phyloP scores from a whole-genome alignment of 371 early-diverging fungal genomes.

The Mucor irregularis region DNA sequence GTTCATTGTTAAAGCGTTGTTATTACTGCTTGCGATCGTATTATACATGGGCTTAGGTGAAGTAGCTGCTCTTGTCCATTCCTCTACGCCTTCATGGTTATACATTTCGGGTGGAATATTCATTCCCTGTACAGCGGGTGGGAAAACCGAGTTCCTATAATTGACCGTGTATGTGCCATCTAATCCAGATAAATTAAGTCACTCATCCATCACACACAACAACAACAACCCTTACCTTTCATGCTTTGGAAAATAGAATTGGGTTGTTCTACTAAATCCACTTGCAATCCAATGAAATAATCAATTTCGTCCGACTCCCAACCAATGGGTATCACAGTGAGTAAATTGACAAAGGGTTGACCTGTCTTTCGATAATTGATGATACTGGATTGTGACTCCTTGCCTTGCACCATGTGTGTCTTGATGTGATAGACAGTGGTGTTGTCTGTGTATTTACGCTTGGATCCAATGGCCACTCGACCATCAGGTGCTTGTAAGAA shows the following conservation, averaged over 20 bases:
- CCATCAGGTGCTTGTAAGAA: conserved; percentile 63
- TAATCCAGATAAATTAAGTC: no score
- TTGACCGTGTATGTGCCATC: conserved; percentile 54
- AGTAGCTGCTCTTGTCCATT: conserved; percentile 22
- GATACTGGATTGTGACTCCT: conserved; percentile 61
- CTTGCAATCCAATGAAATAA: conserved; percentile 67
- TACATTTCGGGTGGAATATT: conserved; percentile 28
- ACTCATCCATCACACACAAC: no score
- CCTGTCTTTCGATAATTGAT: conserved; percentile 70
- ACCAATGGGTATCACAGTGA: conserved; percentile 64
- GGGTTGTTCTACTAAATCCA: conserved; percentile 65
- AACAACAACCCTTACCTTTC: conserved; percentile 24
- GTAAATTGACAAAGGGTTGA: conserved; percentile 68
- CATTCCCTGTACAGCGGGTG: conserved; percentile 23
- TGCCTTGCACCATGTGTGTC: conserved; percentile 40
- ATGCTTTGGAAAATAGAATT: conserved; percentile 58
- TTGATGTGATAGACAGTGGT: conserved; percentile 54
- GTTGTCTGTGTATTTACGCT: conserved; percentile 58
- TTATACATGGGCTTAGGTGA: conserved; percentile 12
- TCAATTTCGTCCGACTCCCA: conserved; percentile 46
- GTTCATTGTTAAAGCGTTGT: no score
- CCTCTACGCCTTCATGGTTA: conserved; percentile 9
- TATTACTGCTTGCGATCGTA: background rate
- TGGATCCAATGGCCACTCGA: conserved; percentile 41
- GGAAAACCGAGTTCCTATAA: conserved; percentile 39